These are phyloP conservation scores for Phytophthora ramorum DNA, from an alignment of 352 stramenopile genomes.

Conservation along the genomic window DNA sequence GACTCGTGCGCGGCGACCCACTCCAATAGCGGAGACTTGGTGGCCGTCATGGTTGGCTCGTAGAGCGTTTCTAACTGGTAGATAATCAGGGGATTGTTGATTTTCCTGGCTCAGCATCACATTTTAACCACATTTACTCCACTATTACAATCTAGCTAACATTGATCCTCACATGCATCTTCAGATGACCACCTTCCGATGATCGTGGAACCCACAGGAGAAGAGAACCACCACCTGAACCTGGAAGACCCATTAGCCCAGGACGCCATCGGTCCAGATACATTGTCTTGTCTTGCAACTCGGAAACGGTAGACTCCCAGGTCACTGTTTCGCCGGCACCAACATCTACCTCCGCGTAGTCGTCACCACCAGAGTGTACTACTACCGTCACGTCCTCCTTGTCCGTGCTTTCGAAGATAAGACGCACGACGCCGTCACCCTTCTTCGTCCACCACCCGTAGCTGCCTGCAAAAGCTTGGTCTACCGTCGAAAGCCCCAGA, in stretches of 20 bases:
- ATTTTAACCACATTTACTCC: constrained; percentile 1
- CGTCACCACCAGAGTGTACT: constrained; percentile 36
- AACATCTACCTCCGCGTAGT: constrained; percentile 46
- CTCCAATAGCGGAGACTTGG: constrained; percentile 27
- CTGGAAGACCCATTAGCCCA: constrained; percentile 38
- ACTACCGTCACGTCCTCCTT: constrained; percentile 30
- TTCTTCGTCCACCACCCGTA: constrained; percentile 50
- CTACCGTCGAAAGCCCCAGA: constrained; percentile 27
- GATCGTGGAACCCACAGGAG: constrained; percentile 46
- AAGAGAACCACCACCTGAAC: constrained; percentile 39
- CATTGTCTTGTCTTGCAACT: constrained; percentile 55
- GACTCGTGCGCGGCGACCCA: constrained; percentile 49
- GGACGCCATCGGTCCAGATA: constrained; percentile 65
- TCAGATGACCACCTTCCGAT: constrained; percentile 34
- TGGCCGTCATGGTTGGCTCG: constrained; percentile 19
- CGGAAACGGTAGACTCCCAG: constrained; percentile 41
- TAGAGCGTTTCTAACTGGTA: neutral
- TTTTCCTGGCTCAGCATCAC: too few relatives aligned
- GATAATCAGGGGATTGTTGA: neutral
- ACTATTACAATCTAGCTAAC: constrained; percentile 38
- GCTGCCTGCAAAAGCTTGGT: constrained; percentile 49
- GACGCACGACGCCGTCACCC: constrained; percentile 35
- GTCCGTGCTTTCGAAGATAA: constrained; percentile 51
- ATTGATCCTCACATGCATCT: constrained; percentile 47
- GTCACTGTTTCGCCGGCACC: constrained; percentile 36